phyloP scores from a whole-genome alignment of 108 stramenopile genomes.

The Seminavis robusta region DNA sequence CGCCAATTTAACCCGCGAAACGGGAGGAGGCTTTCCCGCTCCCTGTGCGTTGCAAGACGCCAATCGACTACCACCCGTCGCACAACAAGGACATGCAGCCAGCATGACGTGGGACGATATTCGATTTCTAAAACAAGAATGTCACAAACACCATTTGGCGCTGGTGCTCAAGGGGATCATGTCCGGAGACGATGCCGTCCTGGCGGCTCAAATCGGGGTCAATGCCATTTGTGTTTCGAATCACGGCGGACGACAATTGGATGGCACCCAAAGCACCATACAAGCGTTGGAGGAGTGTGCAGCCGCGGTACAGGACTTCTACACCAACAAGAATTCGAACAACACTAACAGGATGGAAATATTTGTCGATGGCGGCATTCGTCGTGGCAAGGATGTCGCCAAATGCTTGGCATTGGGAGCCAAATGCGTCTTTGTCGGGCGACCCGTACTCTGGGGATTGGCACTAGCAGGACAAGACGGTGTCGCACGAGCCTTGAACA shows the following conservation, averaged over 20 bases:
- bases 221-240: slow-evolving; percentile 57
- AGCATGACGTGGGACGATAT: not conserved
- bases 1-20: too few relatives aligned
- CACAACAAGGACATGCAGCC: not conserved
- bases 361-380: slow-evolving; percentile 47
- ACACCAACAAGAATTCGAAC: too few relatives aligned
- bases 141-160: not conserved
- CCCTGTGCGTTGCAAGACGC: not conserved
- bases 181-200: slow-evolving; percentile 13
- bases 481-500: not conserved
- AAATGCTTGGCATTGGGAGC: slow-evolving; percentile 52
- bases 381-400: slow-evolving; percentile 46
- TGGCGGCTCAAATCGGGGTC: slow-evolving; percentile 23
- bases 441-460: slow-evolving; percentile 30
- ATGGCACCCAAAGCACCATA: slow-evolving; percentile 37
- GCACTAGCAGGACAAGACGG: not conserved
- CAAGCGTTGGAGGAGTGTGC: slow-evolving; percentile 39
- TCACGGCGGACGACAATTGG: slow-evolving; percentile 62
- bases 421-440: slow-evolving; percentile 43
- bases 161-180: slow-evolving; percentile 9
- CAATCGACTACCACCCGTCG: not conserved
- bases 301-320: slow-evolving; percentile 18
- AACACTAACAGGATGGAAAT: slow-evolving; percentile 31
- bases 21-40: not conserved
- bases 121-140: not conserved